Evolutionary conservation across 495 filamentous ascomycete species (phyloP).

Genomic region (Aspergillus baeticus): DNA sequence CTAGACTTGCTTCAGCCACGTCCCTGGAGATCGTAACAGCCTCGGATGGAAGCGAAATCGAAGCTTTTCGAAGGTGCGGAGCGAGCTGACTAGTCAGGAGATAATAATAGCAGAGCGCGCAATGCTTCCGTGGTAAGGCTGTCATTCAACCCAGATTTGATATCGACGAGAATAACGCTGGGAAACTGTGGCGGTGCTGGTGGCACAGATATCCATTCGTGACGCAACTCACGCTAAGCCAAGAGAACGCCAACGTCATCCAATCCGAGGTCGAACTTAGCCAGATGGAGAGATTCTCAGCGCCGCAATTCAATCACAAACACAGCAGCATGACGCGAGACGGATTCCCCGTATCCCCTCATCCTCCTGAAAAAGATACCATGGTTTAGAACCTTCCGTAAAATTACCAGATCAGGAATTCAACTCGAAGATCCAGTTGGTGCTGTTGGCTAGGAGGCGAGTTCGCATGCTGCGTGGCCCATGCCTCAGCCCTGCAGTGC

Average conservation of each 20-base stretch:
- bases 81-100: neutral
- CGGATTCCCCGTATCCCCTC: neutral
- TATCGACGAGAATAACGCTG: neutral
- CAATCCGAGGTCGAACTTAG: too few relatives aligned
- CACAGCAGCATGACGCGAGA: constrained; percentile 4
- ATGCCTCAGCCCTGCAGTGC: constrained; percentile 12
- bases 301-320: neutral
- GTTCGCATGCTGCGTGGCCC: neutral
- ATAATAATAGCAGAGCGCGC: constrained; percentile 1
- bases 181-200: neutral
- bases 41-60: neutral
- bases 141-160: neutral
- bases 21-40: neutral
- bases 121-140: neutral
- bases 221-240: neutral
- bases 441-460: neutral
- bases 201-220: neutral
- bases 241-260: constrained; percentile 1
- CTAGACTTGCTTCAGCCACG: neutral
- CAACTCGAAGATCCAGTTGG: neutral
- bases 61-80: neutral
- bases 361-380: neutral
- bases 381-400: neutral
- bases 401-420: constrained; percentile 1
- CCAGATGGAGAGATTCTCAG: neutral